Percentiles rank a stretch among this genome's conserved stretches.
These are phyloP conservation scores for Apiospora pterosperma DNA, from an alignment of 2,329 filamentous ascomycete species.

Conservation along the genomic window DNA sequence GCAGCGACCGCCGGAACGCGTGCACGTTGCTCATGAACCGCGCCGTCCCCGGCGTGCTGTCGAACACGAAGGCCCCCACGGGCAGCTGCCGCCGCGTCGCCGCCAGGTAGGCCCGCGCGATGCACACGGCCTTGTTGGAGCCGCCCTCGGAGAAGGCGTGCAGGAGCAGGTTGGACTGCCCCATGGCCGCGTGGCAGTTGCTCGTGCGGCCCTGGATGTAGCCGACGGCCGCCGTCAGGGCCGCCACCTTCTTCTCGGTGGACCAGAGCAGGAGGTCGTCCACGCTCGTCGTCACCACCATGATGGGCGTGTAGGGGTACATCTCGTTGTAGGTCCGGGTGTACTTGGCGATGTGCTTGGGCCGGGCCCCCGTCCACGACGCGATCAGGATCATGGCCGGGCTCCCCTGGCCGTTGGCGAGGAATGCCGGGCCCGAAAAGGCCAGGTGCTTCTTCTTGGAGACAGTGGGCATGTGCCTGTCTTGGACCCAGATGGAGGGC, in stretches of 20 bases:
- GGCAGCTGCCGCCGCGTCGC: slow-evolving; percentile 31
- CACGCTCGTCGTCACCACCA: slow-evolving; percentile 36
- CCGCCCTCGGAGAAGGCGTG: slow-evolving; percentile 51
- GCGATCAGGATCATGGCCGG: slow-evolving; percentile 35
- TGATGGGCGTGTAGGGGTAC: slow-evolving; percentile 37
- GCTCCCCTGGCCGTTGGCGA: not conserved
- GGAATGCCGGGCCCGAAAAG: not conserved
- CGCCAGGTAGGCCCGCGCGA: slow-evolving; percentile 34
- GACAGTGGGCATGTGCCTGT: not conserved
- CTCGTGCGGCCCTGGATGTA: slow-evolving; percentile 6
- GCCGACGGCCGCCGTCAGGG: not conserved
- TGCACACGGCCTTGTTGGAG: slow-evolving; percentile 30
- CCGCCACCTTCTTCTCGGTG: slow-evolving; percentile 4
- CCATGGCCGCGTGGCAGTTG: not conserved
- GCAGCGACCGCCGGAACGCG: slow-evolving; percentile 13
- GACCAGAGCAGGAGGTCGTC: slow-evolving; percentile 25
- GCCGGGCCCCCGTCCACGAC: slow-evolving; percentile 44
- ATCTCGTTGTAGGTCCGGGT: slow-evolving; percentile 38
- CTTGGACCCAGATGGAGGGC: slow-evolving; percentile 28
- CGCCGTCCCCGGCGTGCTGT: slow-evolving; percentile 39
- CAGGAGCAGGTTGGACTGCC: slow-evolving; percentile 26
- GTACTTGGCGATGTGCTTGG: slow-evolving; percentile 43
- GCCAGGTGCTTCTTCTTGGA: not conserved
- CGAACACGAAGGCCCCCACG: slow-evolving; percentile 36
- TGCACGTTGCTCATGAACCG: slow-evolving; percentile 16